Evolutionary conservation across 2,329 filamentous ascomycete genomes (phyloP).

Genomic region (Fusarium piperis): DNA sequence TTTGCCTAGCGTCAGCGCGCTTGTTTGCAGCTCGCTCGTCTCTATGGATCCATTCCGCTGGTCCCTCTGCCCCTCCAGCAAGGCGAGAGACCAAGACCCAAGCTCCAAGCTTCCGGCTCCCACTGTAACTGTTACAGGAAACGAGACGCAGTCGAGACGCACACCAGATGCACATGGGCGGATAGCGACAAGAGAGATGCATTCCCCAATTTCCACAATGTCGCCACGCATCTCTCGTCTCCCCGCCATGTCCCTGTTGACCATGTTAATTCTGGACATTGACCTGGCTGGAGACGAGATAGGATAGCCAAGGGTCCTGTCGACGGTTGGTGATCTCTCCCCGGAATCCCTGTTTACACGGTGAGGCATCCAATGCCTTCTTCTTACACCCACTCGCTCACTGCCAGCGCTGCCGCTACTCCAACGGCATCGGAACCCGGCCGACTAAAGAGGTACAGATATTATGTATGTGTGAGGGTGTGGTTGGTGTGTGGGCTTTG

Average conservation of each 20-base stretch:
- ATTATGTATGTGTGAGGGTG: constrained; percentile 38
- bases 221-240: constrained; percentile 10
- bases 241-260: constrained; percentile 7
- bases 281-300: constrained; percentile 2
- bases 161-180: constrained; percentile 33
- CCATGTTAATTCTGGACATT: constrained; percentile 12
- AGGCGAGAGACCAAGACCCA: neutral
- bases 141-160: constrained; percentile 22
- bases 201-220: constrained; percentile 17
- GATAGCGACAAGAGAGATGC: constrained; percentile 28
- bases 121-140: constrained; percentile 4
- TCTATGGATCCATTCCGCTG: constrained; percentile 12
- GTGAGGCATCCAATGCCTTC: constrained; percentile 25
- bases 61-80: neutral
- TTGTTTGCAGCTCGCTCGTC: constrained; percentile 37
- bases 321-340: constrained; percentile 17
- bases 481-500: constrained; percentile 39
- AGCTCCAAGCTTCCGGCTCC: constrained; percentile 21
- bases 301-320: constrained; percentile 16
- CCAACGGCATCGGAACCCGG: constrained; percentile 40
- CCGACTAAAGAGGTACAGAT: constrained; percentile 34
- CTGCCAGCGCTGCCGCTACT: constrained; percentile 32
- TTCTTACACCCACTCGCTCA: constrained; percentile 24
- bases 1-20: constrained; percentile 45
- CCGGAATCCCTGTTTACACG: constrained; percentile 31